Percentiles rank a stretch among this genome's conserved stretches.
Evolutionary conservation across 768 basidiomycete species (phyloP).

Genomic region (Xerocomellus dryophilus): DNA sequence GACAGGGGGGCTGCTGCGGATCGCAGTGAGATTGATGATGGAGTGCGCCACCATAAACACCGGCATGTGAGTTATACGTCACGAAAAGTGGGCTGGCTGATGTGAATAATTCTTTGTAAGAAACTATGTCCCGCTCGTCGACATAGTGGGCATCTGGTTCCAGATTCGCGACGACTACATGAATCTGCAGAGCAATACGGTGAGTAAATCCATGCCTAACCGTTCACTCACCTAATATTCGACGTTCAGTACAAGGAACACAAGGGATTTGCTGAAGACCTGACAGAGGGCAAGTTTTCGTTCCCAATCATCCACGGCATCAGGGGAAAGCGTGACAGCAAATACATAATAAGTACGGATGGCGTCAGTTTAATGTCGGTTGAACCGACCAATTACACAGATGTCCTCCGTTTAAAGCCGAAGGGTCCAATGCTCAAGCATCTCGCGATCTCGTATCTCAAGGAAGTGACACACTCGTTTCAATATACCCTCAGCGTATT

Average conservation of each 20-base stretch:
- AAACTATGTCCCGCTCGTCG: conserved; percentile 55
- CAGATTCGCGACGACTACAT: conserved; percentile 60
- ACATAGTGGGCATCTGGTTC: conserved; percentile 55
- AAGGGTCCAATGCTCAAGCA: conserved; percentile 75
- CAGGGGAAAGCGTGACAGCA: conserved; percentile 70
- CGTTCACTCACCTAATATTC: not conserved
- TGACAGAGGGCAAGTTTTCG: conserved; percentile 96
- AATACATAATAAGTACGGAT: conserved; percentile 79
- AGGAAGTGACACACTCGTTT: conserved; percentile 75
- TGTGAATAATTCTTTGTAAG: conserved; percentile 23
- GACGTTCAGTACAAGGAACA: conserved; percentile 70
- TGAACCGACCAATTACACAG: conserved; percentile 37
- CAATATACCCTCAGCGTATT: conserved; percentile 80
- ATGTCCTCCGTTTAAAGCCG: conserved; percentile 87
- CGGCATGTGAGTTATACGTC: conserved; percentile 46
- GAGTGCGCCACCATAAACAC: conserved; percentile 65
- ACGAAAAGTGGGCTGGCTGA: not conserved
- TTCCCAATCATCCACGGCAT: conserved; percentile 94
- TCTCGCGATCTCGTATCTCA: conserved; percentile 78
- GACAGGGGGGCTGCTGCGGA: conserved; percentile 88
- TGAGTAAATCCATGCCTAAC: not conserved
- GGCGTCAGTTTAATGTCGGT: not conserved
- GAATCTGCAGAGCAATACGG: conserved; percentile 28
- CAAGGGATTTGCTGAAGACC: conserved; percentile 89
- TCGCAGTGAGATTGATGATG: conserved; percentile 95